Conservation (phyloP, 148 eudicot genomes). For the Camellia japonica region DNA sequence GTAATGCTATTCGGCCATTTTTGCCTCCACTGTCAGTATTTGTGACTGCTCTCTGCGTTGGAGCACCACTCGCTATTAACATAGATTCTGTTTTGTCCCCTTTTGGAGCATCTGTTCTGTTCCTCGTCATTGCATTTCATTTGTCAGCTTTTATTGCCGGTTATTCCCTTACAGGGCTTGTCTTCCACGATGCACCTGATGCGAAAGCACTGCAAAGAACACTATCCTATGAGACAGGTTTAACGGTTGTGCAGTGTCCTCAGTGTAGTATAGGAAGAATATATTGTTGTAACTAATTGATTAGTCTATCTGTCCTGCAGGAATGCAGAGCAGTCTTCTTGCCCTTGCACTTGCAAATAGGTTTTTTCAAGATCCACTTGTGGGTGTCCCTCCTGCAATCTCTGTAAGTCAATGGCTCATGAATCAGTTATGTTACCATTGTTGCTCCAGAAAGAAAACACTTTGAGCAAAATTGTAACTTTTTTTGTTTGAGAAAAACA, state of each 20-base stretch:
- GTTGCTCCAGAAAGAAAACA: neutral
- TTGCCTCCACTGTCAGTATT: conserved; percentile 84
- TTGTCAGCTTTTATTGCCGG: conserved; percentile 77
- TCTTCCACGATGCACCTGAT: conserved; percentile 57
- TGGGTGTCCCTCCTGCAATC: conserved; percentile 86
- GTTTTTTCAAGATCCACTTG: conserved; percentile 86
- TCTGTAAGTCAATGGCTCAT: conserved; percentile 55
- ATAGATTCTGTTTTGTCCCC: conserved; percentile 83
- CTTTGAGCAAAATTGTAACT: neutral
- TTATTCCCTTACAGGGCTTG: conserved; percentile 60
- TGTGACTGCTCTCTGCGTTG: conserved; percentile 93
- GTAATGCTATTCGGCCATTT: conserved; percentile 69
- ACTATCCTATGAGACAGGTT: conserved; percentile 91
- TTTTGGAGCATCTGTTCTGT: conserved; percentile 65
- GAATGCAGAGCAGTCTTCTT: conserved; percentile 97
- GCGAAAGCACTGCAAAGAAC: conserved; percentile 91
- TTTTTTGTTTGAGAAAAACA: neutral
- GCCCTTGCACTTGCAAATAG: conserved; percentile 90
- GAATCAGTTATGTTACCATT: neutral
- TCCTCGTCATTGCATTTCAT: conserved; percentile 74
- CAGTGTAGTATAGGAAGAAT: neutral
- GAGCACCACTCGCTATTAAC: conserved; percentile 94
- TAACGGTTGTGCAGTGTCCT: neutral
- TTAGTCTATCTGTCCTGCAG: conserved; percentile 30
- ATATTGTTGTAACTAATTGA: neutral